Evolutionary conservation across 2,329 filamentous ascomycete genomes (phyloP), one percentile per base, ranked within the genome.

Genomic region (Fonsecaea multimorphosa): DNA sequence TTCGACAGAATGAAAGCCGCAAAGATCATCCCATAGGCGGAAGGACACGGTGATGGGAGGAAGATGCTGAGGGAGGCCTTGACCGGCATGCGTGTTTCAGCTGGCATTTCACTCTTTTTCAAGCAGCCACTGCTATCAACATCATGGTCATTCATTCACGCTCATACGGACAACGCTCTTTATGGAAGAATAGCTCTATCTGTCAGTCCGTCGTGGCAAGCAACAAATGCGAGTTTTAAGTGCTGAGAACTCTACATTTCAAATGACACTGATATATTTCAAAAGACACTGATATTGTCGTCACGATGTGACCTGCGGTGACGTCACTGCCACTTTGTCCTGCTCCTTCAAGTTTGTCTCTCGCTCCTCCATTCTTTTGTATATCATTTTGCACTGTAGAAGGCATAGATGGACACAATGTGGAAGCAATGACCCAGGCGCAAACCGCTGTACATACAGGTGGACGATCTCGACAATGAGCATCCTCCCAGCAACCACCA

Each of bases 1-100:
- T 74, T 76, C 66, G 70, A 75, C 58, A 62, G 73, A 29, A 68
- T 76, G 60, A 65, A 68, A 12, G 63, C 66, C 8, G 73, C 73
- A 6, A 72, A 66, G 49, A 40, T 68, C 22, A 68, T 68, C 46
- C 64, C 66, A 34, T 58, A 49, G 36, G 38, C 8, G 24, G 36
- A 27, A 40, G 14, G 16, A 32, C 7, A 9, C n/a, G 31, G 7
- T 58, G 11, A 27, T 9, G 16, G 16, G 4, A 38, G 1, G 38
- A 44, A 19, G 44, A 4, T 49, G 19, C 19, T 11, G 44, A 19
- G 12, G 44, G 9, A 24, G 44, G 8, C n/a, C 2, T 9, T 24
- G 44, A 24, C 19, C 44, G 9, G 19, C 19, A 49, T 49, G 19
- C 8, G 44, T 49, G 44, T 4, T 12, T 49, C 44, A 46, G 44